Evolutionary conservation across 1,284 basidiomycete species (phyloP).

Genomic region (Trametes versicolor): DNA sequence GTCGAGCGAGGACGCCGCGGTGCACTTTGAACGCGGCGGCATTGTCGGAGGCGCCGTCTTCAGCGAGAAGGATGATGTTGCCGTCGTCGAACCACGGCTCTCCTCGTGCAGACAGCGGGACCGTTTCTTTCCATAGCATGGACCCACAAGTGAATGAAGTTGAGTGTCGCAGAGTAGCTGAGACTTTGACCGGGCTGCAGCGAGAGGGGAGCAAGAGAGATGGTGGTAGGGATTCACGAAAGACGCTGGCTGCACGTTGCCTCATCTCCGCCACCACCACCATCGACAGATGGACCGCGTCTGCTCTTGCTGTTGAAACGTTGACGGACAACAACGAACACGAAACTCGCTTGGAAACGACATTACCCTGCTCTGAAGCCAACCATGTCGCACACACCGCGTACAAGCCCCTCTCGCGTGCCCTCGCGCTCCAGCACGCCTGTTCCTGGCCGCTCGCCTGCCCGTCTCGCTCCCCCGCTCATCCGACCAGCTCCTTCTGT

Average conservation of each 20-base stretch:
- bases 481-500: conserved; percentile 46
- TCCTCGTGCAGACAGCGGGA: conserved; percentile 38
- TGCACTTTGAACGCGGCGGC: conserved; percentile 63
- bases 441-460: conserved; percentile 38
- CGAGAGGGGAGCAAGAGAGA: not conserved
- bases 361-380: not conserved
- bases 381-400: conserved; percentile 38
- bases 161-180: not conserved
- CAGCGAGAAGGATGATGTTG: conserved; percentile 60
- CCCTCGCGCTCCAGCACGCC: conserved; percentile 49
- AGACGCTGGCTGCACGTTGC: conserved; percentile 19
- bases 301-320: not conserved
- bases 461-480: conserved; percentile 42
- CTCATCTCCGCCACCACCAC: conserved; percentile 12
- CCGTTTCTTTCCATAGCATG: conserved; percentile 15
- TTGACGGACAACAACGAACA: not conserved
- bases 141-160: not conserved
- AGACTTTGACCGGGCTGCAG: not conserved
- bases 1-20: conserved; percentile 63
- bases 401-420: conserved; percentile 42
- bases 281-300: not conserved
- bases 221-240: not conserved
- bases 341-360: conserved; percentile 14
- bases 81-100: conserved; percentile 71
- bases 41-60: conserved; percentile 41